A percentile compares a stretch with the other conserved stretches of the same genome.
Conservation (phyloP, 1,284 basidiomycete genomes). For the Puccinia brachypodii region DNA sequence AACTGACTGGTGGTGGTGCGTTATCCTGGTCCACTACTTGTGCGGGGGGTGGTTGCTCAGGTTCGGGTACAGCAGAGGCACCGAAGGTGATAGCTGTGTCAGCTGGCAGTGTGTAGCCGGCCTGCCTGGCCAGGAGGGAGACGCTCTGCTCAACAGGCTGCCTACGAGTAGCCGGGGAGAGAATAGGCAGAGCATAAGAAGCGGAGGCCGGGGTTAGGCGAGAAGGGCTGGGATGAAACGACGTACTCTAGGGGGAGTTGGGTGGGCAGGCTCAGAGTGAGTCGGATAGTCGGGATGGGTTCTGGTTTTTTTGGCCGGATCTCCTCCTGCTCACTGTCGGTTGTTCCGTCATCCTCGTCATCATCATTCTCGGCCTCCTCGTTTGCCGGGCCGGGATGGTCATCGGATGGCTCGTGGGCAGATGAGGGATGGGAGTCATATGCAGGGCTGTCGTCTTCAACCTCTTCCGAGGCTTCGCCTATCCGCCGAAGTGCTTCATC, state of each 20-base stretch:
- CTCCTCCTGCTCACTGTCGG: constrained; percentile 30
- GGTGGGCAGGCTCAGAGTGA: constrained; percentile 5
- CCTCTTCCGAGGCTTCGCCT: constrained; percentile 4
- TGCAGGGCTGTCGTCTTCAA: constrained; percentile 4
- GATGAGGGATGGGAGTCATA: background rate
- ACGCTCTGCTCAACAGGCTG: constrained; percentile 29
- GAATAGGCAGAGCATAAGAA: constrained; percentile 1
- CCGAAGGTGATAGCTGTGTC: constrained; percentile 47
- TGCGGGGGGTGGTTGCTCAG: constrained; percentile 15
- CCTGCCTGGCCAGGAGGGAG: constrained; percentile 36
- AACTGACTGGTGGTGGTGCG: constrained; percentile 57
- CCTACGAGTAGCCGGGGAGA: background rate
- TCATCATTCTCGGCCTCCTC: constrained; percentile 41
- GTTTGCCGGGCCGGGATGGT: constrained; percentile 1
- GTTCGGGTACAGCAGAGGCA: constrained; percentile 28
- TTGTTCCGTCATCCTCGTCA: constrained; percentile 39
- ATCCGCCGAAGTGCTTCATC: constrained; percentile 38
- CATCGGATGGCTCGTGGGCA: background rate
- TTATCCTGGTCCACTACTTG: constrained; percentile 64
- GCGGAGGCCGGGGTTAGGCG: background rate
- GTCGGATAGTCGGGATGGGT: constrained; percentile 39
- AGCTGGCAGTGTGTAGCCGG: constrained; percentile 40
- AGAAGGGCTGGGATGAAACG: background rate
- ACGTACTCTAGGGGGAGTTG: constrained; percentile 9
- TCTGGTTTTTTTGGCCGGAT: constrained; percentile 28